These are phyloP conservation scores for Smallanthus sonchifolius DNA, from an alignment of 129 eudicot species.

Conservation along the genomic window DNA sequence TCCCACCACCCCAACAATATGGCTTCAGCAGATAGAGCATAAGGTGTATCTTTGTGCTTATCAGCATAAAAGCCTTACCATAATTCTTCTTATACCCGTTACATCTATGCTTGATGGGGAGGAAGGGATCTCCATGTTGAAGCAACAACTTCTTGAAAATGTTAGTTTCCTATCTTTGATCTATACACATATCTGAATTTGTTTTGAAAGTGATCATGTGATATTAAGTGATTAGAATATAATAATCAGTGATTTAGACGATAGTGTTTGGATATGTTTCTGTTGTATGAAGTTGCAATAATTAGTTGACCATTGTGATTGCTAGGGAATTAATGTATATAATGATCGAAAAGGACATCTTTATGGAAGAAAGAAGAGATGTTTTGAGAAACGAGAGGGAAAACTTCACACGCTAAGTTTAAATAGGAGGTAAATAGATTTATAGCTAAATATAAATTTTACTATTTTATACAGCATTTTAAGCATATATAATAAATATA, in stretches of 20 bases:
- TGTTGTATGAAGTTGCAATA: not conserved
- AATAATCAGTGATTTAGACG: not conserved
- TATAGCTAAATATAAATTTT: not conserved
- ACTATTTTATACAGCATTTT: not conserved
- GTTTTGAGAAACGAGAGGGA: not conserved
- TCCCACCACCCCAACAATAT: slow-evolving; percentile 63
- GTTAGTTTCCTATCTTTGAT: slow-evolving; percentile 33
- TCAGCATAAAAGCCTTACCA: slow-evolving; percentile 79
- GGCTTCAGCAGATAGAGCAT: slow-evolving; percentile 82
- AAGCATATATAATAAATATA: not conserved
- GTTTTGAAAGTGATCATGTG: not conserved
- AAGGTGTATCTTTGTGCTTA: slow-evolving; percentile 76
- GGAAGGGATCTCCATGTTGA: slow-evolving; percentile 64
- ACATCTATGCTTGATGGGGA: slow-evolving; percentile 63
- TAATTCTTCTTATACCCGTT: slow-evolving; percentile 76
- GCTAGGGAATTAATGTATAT: not conserved
- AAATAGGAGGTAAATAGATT: not conserved
- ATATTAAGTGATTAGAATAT: not conserved
- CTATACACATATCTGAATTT: not conserved
- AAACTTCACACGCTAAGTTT: not conserved
- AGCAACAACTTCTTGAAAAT: slow-evolving; percentile 67
- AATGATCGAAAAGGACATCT: not conserved
- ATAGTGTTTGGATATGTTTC: not conserved
- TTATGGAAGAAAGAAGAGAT: not conserved
- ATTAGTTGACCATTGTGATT: not conserved